Percentiles rank a stretch among this genome's conserved stretches.
Evolutionary conservation across 257 asterid species (phyloP).

Genomic region (Plectranthus barbatus): DNA sequence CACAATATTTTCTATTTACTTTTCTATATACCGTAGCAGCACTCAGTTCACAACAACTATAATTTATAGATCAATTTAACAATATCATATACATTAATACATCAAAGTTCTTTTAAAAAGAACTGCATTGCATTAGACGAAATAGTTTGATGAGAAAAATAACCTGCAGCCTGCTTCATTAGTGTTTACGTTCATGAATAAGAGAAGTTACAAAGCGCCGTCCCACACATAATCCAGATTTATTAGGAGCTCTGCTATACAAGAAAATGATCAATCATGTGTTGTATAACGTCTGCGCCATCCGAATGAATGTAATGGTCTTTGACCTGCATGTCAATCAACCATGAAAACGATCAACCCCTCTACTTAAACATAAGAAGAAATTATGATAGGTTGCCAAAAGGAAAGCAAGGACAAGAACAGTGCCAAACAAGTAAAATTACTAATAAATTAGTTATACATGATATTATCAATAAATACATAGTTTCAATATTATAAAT

Average conservation of each 20-base stretch:
- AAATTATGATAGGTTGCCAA: background rate
- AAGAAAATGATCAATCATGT: slow-evolving; percentile 78
- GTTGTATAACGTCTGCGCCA: slow-evolving; percentile 89
- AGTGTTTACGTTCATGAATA: background rate
- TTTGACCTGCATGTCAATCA: slow-evolving; percentile 52
- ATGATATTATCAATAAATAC: too few species aligned
- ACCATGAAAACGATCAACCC: background rate
- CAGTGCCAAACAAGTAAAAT: too few species aligned
- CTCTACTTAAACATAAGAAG: background rate
- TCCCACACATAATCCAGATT: background rate
- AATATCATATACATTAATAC: background rate
- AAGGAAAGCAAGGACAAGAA: too few species aligned
- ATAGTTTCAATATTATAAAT: too few species aligned
- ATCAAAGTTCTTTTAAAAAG: background rate
- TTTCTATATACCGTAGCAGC: too few species aligned
- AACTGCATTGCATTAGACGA: background rate
- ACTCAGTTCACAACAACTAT: too few species aligned
- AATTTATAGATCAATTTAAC: background rate
- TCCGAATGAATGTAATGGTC: slow-evolving; percentile 63
- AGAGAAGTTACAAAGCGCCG: background rate
- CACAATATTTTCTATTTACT: too few species aligned
- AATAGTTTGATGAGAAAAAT: background rate
- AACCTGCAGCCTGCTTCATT: background rate
- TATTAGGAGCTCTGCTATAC: slow-evolving; percentile 16
- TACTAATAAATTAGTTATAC: too few species aligned